These are phyloP conservation scores for Apiospora malaysiana DNA, from an alignment of 2,329 filamentous ascomycete species.

Conservation along the genomic window DNA sequence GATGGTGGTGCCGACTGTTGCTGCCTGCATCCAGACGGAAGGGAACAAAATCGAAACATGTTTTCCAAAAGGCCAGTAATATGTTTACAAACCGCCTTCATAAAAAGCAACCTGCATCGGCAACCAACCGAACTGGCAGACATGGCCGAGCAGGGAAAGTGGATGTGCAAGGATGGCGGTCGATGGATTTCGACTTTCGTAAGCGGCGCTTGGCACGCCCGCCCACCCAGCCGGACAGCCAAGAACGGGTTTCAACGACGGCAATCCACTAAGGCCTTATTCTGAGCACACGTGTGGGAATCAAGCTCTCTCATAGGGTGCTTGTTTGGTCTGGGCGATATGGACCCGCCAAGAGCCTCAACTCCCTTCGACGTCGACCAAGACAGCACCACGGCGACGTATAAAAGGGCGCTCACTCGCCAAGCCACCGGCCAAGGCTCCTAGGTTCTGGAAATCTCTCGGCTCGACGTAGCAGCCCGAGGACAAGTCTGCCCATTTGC, in stretches of 20 bases:
- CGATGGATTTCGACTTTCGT: background rate
- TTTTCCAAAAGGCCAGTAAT: too few species aligned
- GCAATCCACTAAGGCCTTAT: background rate
- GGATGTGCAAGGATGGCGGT: background rate
- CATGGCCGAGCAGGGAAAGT: background rate
- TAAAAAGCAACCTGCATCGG: background rate
- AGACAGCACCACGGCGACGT: background rate
- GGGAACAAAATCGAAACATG: background rate
- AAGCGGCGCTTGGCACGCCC: background rate
- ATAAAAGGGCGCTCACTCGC: background rate
- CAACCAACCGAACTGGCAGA: background rate
- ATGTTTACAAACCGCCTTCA: background rate
- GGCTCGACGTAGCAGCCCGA: background rate
- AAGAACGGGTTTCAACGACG: background rate
- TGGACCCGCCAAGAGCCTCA: slow-evolving; percentile 19
- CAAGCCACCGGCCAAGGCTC: slow-evolving; percentile 12
- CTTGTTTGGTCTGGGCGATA: background rate
- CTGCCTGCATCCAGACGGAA: too few species aligned
- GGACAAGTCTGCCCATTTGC: background rate
- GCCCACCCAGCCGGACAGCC: background rate
- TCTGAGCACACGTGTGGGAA: slow-evolving; percentile 8
- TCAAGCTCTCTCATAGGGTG: slow-evolving; percentile 20
- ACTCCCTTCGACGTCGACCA: background rate
- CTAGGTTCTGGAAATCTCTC: background rate
- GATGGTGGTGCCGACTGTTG: background rate